phyloP scores from a whole-genome alignment of 257 asterid species.

The Avicennia marina region DNA sequence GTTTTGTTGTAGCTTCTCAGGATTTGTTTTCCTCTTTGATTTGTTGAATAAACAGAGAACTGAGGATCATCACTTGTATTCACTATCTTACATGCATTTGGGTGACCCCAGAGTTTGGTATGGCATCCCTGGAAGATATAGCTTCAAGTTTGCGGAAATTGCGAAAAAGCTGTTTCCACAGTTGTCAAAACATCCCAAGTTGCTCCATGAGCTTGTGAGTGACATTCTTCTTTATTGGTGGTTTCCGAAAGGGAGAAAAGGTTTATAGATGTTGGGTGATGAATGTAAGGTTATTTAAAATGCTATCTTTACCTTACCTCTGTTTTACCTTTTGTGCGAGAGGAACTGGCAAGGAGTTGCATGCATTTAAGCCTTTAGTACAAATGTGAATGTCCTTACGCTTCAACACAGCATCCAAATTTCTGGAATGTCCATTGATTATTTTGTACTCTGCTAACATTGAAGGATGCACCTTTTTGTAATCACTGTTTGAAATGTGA shows the following conservation, averaged over 20 bases:
- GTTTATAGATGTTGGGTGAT: background rate
- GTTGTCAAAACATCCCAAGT: slow-evolving; percentile 45
- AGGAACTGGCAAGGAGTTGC: background rate
- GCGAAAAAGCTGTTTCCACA: slow-evolving; percentile 52
- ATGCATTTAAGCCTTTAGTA: background rate
- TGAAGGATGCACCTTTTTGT: background rate
- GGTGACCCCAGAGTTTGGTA: slow-evolving; percentile 73
- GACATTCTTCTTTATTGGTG: slow-evolving; percentile 5
- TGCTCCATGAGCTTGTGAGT: slow-evolving; percentile 63
- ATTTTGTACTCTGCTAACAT: background rate
- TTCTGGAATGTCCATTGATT: no score
- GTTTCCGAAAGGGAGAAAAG: background rate
- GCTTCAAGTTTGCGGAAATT: slow-evolving; percentile 55
- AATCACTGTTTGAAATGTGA: slow-evolving; percentile 2
- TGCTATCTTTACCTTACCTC: slow-evolving; percentile 1
- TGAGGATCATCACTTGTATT: slow-evolving; percentile 79
- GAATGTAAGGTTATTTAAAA: background rate
- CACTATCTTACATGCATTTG: slow-evolving; percentile 61
- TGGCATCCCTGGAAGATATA: slow-evolving; percentile 62
- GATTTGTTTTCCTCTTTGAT: slow-evolving; percentile 26
- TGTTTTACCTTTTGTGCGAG: background rate
- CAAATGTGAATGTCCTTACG: background rate
- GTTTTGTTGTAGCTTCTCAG: no score
- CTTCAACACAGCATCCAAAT: background rate
- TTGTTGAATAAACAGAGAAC: slow-evolving; percentile 48